Percentiles rank a stretch among this genome's conserved stretches.
Evolutionary conservation across 2,329 filamentous ascomycete genomes (phyloP).

Genomic region (Colletotrichum sp.): DNA sequence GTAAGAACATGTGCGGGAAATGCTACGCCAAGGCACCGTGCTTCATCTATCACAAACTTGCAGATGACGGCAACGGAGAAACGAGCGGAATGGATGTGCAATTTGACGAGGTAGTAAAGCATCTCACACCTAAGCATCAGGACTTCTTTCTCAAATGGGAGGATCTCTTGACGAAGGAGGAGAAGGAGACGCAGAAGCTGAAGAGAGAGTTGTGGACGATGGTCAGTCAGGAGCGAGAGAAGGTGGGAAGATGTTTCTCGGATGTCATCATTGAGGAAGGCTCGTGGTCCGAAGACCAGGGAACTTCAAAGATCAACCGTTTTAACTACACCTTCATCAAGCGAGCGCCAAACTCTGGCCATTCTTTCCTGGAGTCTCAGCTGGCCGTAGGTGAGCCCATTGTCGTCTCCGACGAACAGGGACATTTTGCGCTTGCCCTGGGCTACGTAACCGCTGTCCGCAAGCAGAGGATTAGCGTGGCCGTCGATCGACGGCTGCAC

Average conservation of each 20-base stretch:
- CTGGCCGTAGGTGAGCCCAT: constrained; percentile 87
- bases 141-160: constrained; percentile 97
- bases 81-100: constrained; percentile 80
- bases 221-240: constrained; percentile 86
- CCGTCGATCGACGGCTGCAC: constrained; percentile 88
- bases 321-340: constrained; percentile 88
- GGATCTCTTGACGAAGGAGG: constrained; percentile 88
- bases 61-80: constrained; percentile 82
- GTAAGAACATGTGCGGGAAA: constrained; percentile 78
- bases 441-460: constrained; percentile 84
- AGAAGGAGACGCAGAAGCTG: constrained; percentile 86
- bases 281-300: constrained; percentile 70
- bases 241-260: constrained; percentile 86
- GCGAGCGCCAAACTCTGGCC: constrained; percentile 60
- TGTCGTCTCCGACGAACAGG: constrained; percentile 94
- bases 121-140: constrained; percentile 75
- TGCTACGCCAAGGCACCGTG: constrained; percentile 93
- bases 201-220: constrained; percentile 95
- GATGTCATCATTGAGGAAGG: constrained; percentile 84
- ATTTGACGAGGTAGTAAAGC: constrained; percentile 80
- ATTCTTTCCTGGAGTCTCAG: constrained; percentile 92
- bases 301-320: constrained; percentile 85
- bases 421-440: constrained; percentile 92
- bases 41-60: constrained; percentile 91
- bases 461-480: constrained; percentile 79